A percentile compares a stretch with the other conserved stretches of the same genome.
Evolutionary conservation across 768 basidiomycete species (phyloP).

Genomic region (Imleria badia): DNA sequence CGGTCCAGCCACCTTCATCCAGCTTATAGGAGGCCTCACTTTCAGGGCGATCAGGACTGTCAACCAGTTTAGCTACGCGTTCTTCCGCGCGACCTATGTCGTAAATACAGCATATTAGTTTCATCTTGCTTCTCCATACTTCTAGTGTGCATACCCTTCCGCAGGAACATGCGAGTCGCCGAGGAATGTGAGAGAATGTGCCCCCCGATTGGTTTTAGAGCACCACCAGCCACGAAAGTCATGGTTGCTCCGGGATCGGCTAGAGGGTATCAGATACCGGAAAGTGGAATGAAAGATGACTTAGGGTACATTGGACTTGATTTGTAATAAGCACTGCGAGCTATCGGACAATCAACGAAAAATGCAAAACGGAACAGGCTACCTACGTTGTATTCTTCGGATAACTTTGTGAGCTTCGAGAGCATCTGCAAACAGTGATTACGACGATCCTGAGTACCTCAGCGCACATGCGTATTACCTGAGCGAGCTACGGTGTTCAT

Average conservation of each 20-base stretch:
- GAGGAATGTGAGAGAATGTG: constrained; percentile 87
- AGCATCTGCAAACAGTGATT: constrained; percentile 60
- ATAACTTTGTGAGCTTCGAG: constrained; percentile 84
- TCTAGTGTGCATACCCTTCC: constrained; percentile 60
- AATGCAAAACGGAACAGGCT: not conserved
- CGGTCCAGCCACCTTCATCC: constrained; percentile 88
- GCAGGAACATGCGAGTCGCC: constrained; percentile 81
- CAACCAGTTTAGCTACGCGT: constrained; percentile 86
- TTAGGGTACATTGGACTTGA: constrained; percentile 76
- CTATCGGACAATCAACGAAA: constrained; percentile 36
- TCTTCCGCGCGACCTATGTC: constrained; percentile 79
- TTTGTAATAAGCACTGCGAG: constrained; percentile 88
- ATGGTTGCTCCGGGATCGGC: constrained; percentile 94
- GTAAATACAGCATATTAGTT: not conserved
- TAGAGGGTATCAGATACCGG: constrained; percentile 30
- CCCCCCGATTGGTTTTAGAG: constrained; percentile 87
- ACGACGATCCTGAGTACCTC: not conserved
- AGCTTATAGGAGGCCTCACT: constrained; percentile 91
- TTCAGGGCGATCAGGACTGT: constrained; percentile 86
- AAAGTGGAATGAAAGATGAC: not conserved
- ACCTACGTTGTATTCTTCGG: constrained; percentile 85
- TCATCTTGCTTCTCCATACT: not conserved
- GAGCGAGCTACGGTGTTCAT: constrained; percentile 62
- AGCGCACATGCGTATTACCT: constrained; percentile 44
- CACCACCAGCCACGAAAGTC: constrained; percentile 94